These are phyloP conservation scores for Escallonia rubra DNA, from an alignment of 129 eudicot genomes.

Conservation along the genomic window DNA sequence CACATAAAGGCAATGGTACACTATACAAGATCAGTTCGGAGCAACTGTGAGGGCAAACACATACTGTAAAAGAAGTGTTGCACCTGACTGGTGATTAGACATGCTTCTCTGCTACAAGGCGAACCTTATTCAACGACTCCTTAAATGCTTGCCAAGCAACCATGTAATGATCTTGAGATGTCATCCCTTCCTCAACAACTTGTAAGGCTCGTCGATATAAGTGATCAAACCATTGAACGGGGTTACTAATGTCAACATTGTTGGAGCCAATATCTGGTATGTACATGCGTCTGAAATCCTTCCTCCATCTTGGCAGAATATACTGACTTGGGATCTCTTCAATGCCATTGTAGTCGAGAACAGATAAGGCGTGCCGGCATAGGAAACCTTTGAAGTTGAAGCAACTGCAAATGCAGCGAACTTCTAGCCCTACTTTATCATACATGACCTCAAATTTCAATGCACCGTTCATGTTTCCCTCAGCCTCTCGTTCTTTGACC, in stretches of 20 bases:
- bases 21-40: too few relatives aligned
- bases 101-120: slow-evolving; percentile 51
- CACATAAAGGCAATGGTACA: too few relatives aligned
- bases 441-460: slow-evolving; percentile 57
- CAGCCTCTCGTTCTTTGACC: slow-evolving; percentile 57
- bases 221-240: slow-evolving; percentile 74
- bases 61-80: too few relatives aligned
- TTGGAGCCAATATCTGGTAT: slow-evolving; percentile 50
- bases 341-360: slow-evolving; percentile 53
- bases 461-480: slow-evolving; percentile 31
- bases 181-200: slow-evolving; percentile 74
- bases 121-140: slow-evolving; percentile 78
- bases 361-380: slow-evolving; percentile 69
- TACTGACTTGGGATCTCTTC: slow-evolving; percentile 72
- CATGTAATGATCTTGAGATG: slow-evolving; percentile 65
- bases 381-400: slow-evolving; percentile 69
- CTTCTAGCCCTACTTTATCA: slow-evolving; percentile 61
- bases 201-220: slow-evolving; percentile 85
- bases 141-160: slow-evolving; percentile 86
- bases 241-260: slow-evolving; percentile 48
- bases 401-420: slow-evolving; percentile 79
- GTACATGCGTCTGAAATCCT: slow-evolving; percentile 62
- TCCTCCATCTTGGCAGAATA: slow-evolving; percentile 77
- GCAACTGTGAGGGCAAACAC: too few relatives aligned
- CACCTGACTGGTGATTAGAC: not conserved